Base-by-base conservation (phyloP, 2,329 filamentous ascomycete genomes). In the Alternaria gaisen region DNA sequence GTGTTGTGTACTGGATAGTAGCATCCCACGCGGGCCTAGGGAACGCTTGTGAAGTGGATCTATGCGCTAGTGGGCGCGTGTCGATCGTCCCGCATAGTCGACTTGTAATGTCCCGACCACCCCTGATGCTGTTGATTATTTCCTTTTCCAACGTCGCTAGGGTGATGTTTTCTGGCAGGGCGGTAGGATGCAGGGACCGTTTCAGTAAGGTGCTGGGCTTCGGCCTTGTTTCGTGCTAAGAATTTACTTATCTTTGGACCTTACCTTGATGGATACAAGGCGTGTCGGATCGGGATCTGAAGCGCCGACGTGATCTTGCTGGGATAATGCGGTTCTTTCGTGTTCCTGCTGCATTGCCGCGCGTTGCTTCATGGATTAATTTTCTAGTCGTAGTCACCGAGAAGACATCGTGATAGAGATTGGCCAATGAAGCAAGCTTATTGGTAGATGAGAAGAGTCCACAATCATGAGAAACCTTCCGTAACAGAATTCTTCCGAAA, bases 21-120 rank as follows among this genome's bases (percentile, higher is more conserved):
- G 10, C 36, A 48, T 48, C 56, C 56, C 58, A 46, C 58, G 32
- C 41, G 30, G 51, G 26, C 34, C 38, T n/a, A 18, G 20, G 46
- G 36, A 60, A 44, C 40, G 18, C 40, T 40, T 26, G 24, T 18
- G 38, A 42, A 44, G 40, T 51, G 52, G 38, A 46, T 41, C 42
- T 47, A 28, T 24, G 16, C 40, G 54, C 18, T 51, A 34, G 24
- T 34, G 28, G 40, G 44, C 20, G 34, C 42, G 22, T 43, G 51
- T 50, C 51, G 56, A 56, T 59, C 51, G 20, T n/a, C 28, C 44
- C 44, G 57, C 53, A 34, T 44, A 42, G 36, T 48, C 34, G 18
- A 47, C 30, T 44, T 56, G 38, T 51, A 60, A 56, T 60, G 14
- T 56, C 46, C 44, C 32, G 57, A 56, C 32, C 22, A 40, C 18